A percentile compares a stretch with the other conserved stretches of the same genome.
Conservation (phyloP, 2,329 filamentous ascomycete species). For the Colletotrichum cereale region DNA sequence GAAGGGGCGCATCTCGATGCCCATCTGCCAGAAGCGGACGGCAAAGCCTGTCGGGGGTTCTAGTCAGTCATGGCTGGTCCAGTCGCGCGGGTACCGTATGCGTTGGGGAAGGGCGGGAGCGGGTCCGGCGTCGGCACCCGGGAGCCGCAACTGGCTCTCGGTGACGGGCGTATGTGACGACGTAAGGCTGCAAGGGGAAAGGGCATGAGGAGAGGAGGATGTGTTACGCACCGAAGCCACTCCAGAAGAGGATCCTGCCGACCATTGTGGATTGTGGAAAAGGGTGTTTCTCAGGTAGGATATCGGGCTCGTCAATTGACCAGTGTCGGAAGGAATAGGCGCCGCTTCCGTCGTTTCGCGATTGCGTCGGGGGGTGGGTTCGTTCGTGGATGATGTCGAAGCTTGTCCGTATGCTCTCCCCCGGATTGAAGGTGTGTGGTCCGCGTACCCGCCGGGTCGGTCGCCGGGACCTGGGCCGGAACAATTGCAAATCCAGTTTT, state of each 20-base stretch:
- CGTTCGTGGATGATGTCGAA: slow-evolving; percentile 31
- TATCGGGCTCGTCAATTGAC: slow-evolving; percentile 20
- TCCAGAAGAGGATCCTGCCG: slow-evolving; percentile 82
- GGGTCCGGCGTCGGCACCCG: not conserved
- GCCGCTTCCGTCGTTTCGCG: slow-evolving; percentile 28
- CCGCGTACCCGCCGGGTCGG: slow-evolving; percentile 21
- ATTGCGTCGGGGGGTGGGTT: slow-evolving; percentile 16
- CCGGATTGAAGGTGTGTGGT: slow-evolving; percentile 26
- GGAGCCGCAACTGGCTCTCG: slow-evolving; percentile 15
- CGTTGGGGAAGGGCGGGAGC: slow-evolving; percentile 13
- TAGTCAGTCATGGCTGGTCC: not conserved
- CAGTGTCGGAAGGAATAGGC: slow-evolving; percentile 12
- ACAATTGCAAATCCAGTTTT: slow-evolving; percentile 40
- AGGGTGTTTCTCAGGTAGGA: not conserved
- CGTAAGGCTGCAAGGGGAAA: not conserved
- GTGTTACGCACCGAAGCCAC: slow-evolving; percentile 83
- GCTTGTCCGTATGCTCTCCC: slow-evolving; percentile 19
- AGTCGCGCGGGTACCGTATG: slow-evolving; percentile 27
- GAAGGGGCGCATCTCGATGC: slow-evolving; percentile 97
- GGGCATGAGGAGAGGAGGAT: slow-evolving; percentile 14
- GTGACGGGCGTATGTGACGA: not conserved
- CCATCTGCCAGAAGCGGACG: slow-evolving; percentile 95
- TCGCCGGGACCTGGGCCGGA: slow-evolving; percentile 16
- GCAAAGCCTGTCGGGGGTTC: slow-evolving; percentile 77
- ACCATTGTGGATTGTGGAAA: slow-evolving; percentile 61